These are phyloP conservation scores for Boletus tomentosulus DNA, from an alignment of 768 basidiomycete species.

Conservation along the genomic window DNA sequence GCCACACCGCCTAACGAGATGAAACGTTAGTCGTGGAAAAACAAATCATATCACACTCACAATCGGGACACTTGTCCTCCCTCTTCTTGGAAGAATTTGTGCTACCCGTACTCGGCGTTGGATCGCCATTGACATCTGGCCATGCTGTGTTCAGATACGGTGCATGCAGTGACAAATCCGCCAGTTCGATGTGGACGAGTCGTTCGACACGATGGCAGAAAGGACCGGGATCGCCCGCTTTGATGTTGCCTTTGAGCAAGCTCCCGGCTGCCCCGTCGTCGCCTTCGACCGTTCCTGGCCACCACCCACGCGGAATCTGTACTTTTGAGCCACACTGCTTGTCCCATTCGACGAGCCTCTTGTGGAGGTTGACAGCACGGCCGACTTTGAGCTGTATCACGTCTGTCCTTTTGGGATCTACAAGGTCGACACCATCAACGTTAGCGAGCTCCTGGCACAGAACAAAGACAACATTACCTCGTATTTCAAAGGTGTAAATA, in stretches of 20 bases:
- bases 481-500: constrained; percentile 80
- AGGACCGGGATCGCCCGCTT: constrained; percentile 55
- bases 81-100: constrained; percentile 16
- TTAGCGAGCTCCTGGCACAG: background rate
- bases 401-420: constrained; percentile 33
- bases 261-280: constrained; percentile 36
- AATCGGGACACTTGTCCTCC: constrained; percentile 37
- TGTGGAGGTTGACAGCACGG: constrained; percentile 66
- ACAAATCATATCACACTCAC: constrained; percentile 30
- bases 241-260: constrained; percentile 63
- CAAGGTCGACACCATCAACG: constrained; percentile 5
- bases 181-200: constrained; percentile 76
- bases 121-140: constrained; percentile 34
- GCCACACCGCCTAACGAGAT: constrained; percentile 44
- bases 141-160: constrained; percentile 58
- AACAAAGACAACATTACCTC: constrained; percentile 40
- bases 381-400: constrained; percentile 74
- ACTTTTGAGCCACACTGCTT: constrained; percentile 79
- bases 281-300: constrained; percentile 53
- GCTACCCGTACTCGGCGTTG: background rate
- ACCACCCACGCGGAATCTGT: constrained; percentile 70
- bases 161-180: constrained; percentile 55
- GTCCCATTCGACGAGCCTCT: constrained; percentile 74
- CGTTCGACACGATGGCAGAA: constrained; percentile 75
- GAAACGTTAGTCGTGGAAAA: constrained; percentile 4